Percentiles rank a stretch among this genome's conserved stretches.
These are phyloP conservation scores for Puccinia horiana DNA, from an alignment of 1,284 basidiomycete species.

Conservation along the genomic window DNA sequence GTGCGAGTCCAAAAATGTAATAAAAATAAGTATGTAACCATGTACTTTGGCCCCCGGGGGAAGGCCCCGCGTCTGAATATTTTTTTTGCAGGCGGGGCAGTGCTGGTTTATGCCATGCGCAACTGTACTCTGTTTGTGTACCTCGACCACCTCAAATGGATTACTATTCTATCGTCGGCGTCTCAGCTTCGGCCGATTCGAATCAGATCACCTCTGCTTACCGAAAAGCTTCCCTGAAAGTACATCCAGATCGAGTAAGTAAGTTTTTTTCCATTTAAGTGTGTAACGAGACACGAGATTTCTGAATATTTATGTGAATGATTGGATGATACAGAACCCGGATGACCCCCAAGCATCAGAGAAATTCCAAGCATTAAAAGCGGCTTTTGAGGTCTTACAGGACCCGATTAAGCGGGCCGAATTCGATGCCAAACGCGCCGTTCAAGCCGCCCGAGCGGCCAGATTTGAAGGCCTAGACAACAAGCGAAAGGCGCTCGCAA, in stretches of 20 bases:
- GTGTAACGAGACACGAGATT: neutral
- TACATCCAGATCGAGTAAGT: conserved; percentile 48
- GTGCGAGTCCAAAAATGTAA: too few relatives aligned
- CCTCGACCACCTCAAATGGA: neutral
- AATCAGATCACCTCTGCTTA: conserved; percentile 45
- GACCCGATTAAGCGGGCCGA: conserved; percentile 42
- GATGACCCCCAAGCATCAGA: conserved; percentile 39
- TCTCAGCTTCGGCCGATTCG: conserved; percentile 24
- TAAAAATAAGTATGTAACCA: too few relatives aligned
- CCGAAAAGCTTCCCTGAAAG: conserved; percentile 44
- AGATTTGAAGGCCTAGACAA: conserved; percentile 19
- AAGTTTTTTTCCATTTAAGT: neutral
- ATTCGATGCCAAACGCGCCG: conserved; percentile 28
- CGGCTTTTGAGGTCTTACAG: conserved; percentile 26
- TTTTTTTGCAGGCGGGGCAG: too few relatives aligned
- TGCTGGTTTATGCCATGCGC: too few relatives aligned
- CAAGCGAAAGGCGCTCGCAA: conserved; percentile 28
- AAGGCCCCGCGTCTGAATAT: too few relatives aligned
- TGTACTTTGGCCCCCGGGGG: too few relatives aligned
- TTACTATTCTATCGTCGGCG: conserved; percentile 42
- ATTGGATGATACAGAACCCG: conserved; percentile 29
- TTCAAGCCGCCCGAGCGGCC: conserved; percentile 16
- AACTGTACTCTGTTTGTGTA: too few relatives aligned
- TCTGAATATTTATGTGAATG: neutral
- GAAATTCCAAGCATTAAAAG: conserved; percentile 41